phyloP scores from a whole-genome alignment of 306 rosid species.

The Cicer bijugum region DNA sequence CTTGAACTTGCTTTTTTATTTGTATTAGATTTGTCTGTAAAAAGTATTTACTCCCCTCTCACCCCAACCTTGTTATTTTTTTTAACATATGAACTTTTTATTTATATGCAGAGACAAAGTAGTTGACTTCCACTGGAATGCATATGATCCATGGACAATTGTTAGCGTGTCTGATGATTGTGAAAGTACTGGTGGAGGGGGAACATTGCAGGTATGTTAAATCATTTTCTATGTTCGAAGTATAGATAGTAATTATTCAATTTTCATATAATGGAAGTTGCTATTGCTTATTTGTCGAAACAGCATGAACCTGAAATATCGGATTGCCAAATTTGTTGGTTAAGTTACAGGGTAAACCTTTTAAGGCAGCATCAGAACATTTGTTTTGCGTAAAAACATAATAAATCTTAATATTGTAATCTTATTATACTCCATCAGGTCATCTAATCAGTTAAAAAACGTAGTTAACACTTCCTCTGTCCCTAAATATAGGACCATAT shows the following conservation, averaged over 20 bases:
- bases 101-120: conserved; percentile 57
- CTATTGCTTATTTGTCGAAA: conserved; percentile 6
- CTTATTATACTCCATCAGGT: not conserved
- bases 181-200: conserved; percentile 97
- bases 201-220: conserved; percentile 84
- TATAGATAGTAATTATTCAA: not conserved
- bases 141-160: conserved; percentile 89
- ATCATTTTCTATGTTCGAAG: not conserved
- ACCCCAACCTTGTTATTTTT: not conserved
- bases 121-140: conserved; percentile 63
- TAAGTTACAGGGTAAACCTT: conserved; percentile 19
- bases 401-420: not conserved
- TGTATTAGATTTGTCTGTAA: not conserved
- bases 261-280: not conserved
- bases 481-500: too few relatives aligned
- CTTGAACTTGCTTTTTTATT: not conserved
- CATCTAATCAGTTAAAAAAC: too few relatives aligned
- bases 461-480: too few relatives aligned
- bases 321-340: conserved; percentile 25
- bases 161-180: conserved; percentile 99
- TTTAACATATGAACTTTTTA: conserved; percentile 3
- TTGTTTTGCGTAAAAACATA: conserved; percentile 1
- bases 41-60: not conserved
- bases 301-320: not conserved
- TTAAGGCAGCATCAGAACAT: not conserved